Evolutionary conservation across 2,329 filamentous ascomycete genomes (phyloP), one percentile per base, ranked within the genome.

Genomic region (Fusarium aywerte): DNA sequence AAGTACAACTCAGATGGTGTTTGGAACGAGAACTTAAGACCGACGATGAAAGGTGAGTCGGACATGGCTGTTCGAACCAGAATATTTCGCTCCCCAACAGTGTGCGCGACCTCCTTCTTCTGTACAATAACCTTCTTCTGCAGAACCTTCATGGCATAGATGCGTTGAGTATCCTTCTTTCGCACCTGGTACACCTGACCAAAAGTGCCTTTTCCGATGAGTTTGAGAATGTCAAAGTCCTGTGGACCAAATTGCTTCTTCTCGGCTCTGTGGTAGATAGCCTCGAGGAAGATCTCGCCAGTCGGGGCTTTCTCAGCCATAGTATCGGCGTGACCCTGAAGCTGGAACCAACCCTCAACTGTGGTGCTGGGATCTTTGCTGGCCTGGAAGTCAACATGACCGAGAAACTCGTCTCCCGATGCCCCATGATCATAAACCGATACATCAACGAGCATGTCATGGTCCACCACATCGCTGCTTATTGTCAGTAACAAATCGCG

Each of bases 91-190:
- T 99, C 96, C 69, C 96, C 96, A 35, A 99, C 90, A 0, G 96
- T 99, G 77, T 99, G 96, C 16, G 95, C 93, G 48, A 99, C 93
- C 79, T 99, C 96, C 80, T 99, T 99, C 87, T 99, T 99, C 81
- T 99, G 96, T 25, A 99, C 96, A 74, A 99, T 99, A 52, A 99
- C 96, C 84, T 99, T 99, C 85, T 99, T 99, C 49, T 96, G 97
- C 31, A 99, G 83, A 3, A 99, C 95, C 80, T 99, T 99, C 96
- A 99, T 99, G 65, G 96, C 96, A 75, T 99, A 99, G 63, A 99
- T 97, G 42, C 96, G 90, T 73, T 90, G 89, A 1, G 95, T 97
- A 77, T 99, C 96, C 83, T 92, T 96, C 86, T 99, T 99, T 73
- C 93, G 90, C 8, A 99, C 96, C 78, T 99, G 96, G 77, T 98